A percentile compares a stretch with the other conserved stretches of the same genome.
Evolutionary conservation across 495 filamentous ascomycete genomes (phyloP).

Genomic region (Podospora didyma): DNA sequence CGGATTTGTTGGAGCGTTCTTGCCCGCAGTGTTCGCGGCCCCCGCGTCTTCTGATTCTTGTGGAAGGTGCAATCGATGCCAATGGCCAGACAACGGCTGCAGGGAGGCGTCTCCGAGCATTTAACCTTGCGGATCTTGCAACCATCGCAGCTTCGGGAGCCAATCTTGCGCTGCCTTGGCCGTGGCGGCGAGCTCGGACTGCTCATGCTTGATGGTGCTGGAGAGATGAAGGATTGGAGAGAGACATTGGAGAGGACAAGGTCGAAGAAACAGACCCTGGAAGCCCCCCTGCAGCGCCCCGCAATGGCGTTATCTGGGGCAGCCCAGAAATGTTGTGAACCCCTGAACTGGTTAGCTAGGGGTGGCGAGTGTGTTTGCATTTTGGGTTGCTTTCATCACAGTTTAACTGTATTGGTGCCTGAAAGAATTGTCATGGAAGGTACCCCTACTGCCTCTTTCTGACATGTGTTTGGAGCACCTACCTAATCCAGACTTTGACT

Average conservation of each 20-base stretch:
- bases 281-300: background rate
- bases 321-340: background rate
- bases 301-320: background rate
- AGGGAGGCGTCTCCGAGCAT: conserved; percentile 34
- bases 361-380: no score
- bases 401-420: no score
- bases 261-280: no score
- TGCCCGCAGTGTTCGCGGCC: conserved; percentile 31
- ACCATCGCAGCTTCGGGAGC: conserved; percentile 44
- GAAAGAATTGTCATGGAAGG: no score
- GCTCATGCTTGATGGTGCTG: background rate
- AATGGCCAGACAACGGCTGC: conserved; percentile 27
- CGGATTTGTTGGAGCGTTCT: conserved; percentile 22
- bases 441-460: no score
- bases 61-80: conserved; percentile 39
- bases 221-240: no score
- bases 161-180: conserved; percentile 32
- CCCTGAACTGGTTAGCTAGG: no score
- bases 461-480: no score
- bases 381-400: no score
- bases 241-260: no score
- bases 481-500: no score
- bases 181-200: background rate
- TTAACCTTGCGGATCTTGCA: conserved; percentile 44
- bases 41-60: conserved; percentile 28